These are phyloP conservation scores for Vitis rotundifolia DNA, from an alignment of 164 flowering plant species.

Conservation along the genomic window DNA sequence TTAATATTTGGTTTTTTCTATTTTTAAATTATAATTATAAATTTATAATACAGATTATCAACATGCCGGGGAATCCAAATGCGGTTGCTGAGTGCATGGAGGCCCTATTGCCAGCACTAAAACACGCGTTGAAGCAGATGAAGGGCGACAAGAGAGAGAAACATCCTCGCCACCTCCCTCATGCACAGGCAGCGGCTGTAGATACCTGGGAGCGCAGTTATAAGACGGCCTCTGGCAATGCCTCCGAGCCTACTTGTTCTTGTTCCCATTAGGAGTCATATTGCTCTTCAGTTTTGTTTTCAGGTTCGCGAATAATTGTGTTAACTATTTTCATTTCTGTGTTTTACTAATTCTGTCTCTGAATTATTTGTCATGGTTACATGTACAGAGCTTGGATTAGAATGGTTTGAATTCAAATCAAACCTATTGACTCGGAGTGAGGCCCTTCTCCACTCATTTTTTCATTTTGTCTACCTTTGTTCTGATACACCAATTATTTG, in stretches of 20 bases:
- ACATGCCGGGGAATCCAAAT: slow-evolving; percentile 99
- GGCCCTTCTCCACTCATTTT: too few species aligned
- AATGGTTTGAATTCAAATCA: too few species aligned
- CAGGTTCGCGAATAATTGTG: too few species aligned
- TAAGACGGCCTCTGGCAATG: slow-evolving; percentile 40
- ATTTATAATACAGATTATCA: slow-evolving; percentile 65
- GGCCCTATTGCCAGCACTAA: slow-evolving; percentile 85
- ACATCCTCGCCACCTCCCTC: slow-evolving; percentile 88
- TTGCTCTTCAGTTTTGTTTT: too few species aligned
- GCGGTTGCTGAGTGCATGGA: slow-evolving; percentile 92
- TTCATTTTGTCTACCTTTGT: too few species aligned
- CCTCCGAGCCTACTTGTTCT: slow-evolving; percentile 40
- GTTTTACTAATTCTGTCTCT: too few species aligned
- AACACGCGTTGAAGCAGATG: slow-evolving; percentile 86
- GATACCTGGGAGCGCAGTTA: slow-evolving; percentile 79
- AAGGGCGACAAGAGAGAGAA: slow-evolving; percentile 95
- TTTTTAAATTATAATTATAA: neutral
- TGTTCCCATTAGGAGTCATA: slow-evolving; percentile 48
- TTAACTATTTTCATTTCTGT: too few species aligned
- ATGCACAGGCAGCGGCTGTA: slow-evolving; percentile 52
- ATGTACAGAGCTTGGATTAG: too few species aligned
- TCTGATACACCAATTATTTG: too few species aligned
- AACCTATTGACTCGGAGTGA: too few species aligned
- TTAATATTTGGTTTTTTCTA: too few species aligned
- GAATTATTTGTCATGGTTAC: too few species aligned